Evolutionary conservation across 1,139 yeast species (phyloP).

Genomic region (Pneumocystis sp.): DNA sequence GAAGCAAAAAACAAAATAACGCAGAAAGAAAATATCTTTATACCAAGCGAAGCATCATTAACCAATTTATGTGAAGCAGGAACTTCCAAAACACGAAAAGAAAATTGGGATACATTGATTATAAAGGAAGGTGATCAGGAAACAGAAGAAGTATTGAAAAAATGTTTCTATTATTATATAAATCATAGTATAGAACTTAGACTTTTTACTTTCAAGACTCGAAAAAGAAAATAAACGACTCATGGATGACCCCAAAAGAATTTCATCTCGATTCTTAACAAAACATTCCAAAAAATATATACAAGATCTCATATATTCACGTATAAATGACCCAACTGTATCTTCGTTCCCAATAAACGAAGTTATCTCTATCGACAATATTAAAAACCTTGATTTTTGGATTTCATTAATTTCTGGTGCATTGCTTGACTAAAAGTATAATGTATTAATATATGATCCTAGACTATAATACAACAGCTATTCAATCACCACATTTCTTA

Average conservation of each 20-base stretch:
- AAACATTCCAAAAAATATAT: not conserved
- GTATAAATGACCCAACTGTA: not conserved
- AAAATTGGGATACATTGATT: not conserved
- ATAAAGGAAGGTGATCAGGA: not conserved
- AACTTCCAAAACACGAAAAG: not conserved
- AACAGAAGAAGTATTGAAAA: not conserved
- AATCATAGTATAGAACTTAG: constrained; percentile 4
- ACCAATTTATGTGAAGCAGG: not conserved
- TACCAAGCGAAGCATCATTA: not conserved
- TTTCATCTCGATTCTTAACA: not conserved
- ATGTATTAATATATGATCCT: constrained; percentile 13
- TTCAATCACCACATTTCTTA: constrained; percentile 21
- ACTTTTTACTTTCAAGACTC: constrained; percentile 14
- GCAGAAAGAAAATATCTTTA: not conserved
- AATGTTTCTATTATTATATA: not conserved
- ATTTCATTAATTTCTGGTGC: not conserved
- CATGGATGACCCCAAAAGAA: constrained; percentile 12
- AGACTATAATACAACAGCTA: constrained; percentile 23
- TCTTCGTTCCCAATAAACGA: not conserved
- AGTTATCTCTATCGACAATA: not conserved
- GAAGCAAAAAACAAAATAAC: not conserved
- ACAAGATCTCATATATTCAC: not conserved
- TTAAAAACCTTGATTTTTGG: not conserved
- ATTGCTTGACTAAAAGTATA: not conserved
- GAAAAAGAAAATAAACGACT: constrained; percentile 15